Base-by-base conservation (phyloP, 1,284 basidiomycete species). In the Ustilago esculenta region DNA sequence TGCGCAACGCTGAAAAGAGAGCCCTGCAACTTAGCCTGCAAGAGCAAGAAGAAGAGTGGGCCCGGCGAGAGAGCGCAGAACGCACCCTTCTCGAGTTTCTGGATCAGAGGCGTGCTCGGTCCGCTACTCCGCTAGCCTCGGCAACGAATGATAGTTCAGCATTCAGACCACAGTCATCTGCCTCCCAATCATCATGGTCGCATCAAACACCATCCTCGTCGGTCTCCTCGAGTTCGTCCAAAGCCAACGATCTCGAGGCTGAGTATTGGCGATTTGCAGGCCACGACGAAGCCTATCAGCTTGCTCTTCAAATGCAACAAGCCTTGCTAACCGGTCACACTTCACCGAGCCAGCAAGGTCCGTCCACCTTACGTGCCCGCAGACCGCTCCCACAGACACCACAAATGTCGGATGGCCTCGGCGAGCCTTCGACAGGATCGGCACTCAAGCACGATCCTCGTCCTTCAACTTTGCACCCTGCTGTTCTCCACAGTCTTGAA, bases 1-100 rank as follows among this genome's bases (percentile, higher is more conserved):
- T 67, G 49, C 51, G 39, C 5, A 58, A 68, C 15, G 59, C 56
- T 10, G 69, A 72, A n/a, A 24, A 51, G 39, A 53, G 41, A 49
- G 69, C 65, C 27, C 49, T 72, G 9, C 43, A 67, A 15, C 49
- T 68, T 30, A 72, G 69, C 41, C 27, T 61, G 37, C 48, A 37
- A 27, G 64, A 72, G 45, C 69, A 72, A 32, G 64, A 72, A n/a
- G 61, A 68, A 32, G 69, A 72, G 36, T 72, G 69, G 69, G 48
- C 30, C 6, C 48, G 69, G 9, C 51, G 69, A 11, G 69, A 72
- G 29, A 68, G 64, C 46, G 69, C 65, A 5, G 58, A 67, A 21
- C 42, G 54, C 9, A 55, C 61, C 2, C 25, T 72, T 12, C 48
- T 60, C 32, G 66, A 64, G 44, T 70, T 70, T 20, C 41, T 69